Conservation (phyloP, 163 green algal species). For the Coccomyxa subellipsoidea region DNA sequence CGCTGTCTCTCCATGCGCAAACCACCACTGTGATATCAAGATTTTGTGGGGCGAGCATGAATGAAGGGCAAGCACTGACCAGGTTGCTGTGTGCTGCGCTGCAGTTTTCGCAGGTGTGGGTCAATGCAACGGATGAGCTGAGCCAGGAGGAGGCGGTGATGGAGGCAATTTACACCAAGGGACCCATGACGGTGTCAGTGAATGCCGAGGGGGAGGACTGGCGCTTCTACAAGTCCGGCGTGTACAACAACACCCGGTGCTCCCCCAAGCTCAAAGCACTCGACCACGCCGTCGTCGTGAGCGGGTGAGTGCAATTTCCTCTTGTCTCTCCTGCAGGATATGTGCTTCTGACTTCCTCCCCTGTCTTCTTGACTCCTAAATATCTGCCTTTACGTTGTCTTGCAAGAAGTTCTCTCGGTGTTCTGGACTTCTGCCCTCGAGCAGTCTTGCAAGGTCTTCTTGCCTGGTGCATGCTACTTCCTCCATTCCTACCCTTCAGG, state of each 20-base stretch:
- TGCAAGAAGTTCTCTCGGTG: neutral
- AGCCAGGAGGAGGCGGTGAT: constrained; percentile 40
- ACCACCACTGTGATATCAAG: too few species aligned
- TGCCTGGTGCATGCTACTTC: neutral
- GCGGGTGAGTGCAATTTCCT: constrained; percentile 15
- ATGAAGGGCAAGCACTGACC: neutral
- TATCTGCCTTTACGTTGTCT: neutral
- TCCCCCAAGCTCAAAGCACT: constrained; percentile 30
- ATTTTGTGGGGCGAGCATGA: too few species aligned
- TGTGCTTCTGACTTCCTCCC: neutral
- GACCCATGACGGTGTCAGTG: constrained; percentile 61
- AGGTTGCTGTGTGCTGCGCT: neutral
- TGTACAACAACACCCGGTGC: constrained; percentile 50
- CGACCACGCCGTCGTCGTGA: constrained; percentile 56
- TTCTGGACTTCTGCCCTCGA: too few species aligned
- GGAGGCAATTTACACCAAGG: constrained; percentile 46
- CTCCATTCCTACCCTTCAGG: too few species aligned
- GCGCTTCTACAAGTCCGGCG: constrained; percentile 50
- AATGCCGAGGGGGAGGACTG: constrained; percentile 64
- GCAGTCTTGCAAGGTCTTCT: neutral
- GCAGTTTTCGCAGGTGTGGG: constrained; percentile 8
- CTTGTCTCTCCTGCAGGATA: too few species aligned
- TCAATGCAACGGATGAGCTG: constrained; percentile 9
- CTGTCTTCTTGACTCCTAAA: neutral
- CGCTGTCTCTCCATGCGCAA: too few species aligned